A percentile compares a stretch with the other conserved stretches of the same genome.
Conservation (phyloP, 2,329 filamentous ascomycete genomes). For the Dichotomopilus funicola region DNA sequence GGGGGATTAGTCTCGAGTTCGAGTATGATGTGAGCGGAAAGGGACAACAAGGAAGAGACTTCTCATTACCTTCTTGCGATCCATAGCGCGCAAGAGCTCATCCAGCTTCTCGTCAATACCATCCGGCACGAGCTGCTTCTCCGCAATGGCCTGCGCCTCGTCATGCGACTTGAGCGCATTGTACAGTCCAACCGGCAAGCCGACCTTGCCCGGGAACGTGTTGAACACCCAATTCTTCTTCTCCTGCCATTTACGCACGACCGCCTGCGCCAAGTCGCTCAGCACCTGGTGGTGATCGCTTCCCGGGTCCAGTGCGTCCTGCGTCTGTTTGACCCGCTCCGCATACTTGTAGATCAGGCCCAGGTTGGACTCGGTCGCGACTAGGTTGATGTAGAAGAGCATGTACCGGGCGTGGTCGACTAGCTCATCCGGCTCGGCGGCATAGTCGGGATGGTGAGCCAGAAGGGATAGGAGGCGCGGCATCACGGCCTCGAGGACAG, state of each 20-base stretch:
- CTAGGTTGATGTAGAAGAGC: slow-evolving; percentile 75
- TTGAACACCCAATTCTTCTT: slow-evolving; percentile 80
- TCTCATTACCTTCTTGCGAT: slow-evolving; percentile 61
- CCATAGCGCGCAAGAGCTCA: slow-evolving; percentile 54
- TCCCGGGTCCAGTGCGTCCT: slow-evolving; percentile 65
- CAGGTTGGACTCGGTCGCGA: slow-evolving; percentile 81
- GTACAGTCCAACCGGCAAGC: slow-evolving; percentile 75
- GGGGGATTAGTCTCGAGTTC: not conserved
- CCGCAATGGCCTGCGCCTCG: slow-evolving; percentile 75
- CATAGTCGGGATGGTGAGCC: slow-evolving; percentile 90
- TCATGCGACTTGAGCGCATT: slow-evolving; percentile 67
- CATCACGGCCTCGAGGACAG: slow-evolving; percentile 72
- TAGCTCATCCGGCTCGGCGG: slow-evolving; percentile 57
- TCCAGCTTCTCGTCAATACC: slow-evolving; percentile 72
- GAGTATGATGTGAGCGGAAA: not conserved
- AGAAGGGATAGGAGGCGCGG: slow-evolving; percentile 79
- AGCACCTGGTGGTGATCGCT: slow-evolving; percentile 78
- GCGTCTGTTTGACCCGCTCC: slow-evolving; percentile 84
- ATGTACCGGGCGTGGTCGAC: slow-evolving; percentile 83
- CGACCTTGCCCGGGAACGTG: slow-evolving; percentile 73
- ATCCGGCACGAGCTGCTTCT: slow-evolving; percentile 76
- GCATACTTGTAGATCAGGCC: slow-evolving; percentile 86
- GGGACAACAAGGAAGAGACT: not conserved
- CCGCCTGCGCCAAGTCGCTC: slow-evolving; percentile 76
- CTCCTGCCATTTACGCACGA: slow-evolving; percentile 82